A percentile compares a stretch with the other conserved stretches of the same genome.
These are phyloP conservation scores for Knufia petricola DNA, from an alignment of 2,329 filamentous ascomycete genomes.

Conservation along the genomic window DNA sequence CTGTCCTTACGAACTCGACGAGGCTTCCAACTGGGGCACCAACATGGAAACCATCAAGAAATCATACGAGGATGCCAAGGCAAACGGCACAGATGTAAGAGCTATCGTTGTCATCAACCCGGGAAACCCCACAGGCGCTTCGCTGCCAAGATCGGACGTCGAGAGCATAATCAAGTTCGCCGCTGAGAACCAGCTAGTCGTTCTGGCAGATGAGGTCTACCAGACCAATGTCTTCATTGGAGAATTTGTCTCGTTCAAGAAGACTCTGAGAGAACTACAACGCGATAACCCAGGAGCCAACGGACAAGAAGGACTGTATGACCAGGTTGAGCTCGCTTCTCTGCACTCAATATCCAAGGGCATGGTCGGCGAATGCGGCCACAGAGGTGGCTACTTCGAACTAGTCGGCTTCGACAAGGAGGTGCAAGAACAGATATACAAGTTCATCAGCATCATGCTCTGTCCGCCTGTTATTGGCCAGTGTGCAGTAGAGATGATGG, in stretches of 20 bases:
- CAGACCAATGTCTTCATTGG: constrained; percentile 95
- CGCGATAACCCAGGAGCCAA: constrained; percentile 56
- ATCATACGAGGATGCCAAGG: constrained; percentile 63
- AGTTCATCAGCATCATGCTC: constrained; percentile 94
- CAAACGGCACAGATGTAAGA: constrained; percentile 73
- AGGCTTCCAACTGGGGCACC: constrained; percentile 78
- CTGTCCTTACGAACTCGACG: constrained; percentile 91
- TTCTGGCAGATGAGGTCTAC: constrained; percentile 96
- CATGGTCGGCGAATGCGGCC: constrained; percentile 97
- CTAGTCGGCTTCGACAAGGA: constrained; percentile 76
- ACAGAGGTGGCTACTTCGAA: constrained; percentile 96
- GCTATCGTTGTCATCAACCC: constrained; percentile 97
- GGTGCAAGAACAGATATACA: constrained; percentile 92
- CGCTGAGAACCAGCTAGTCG: constrained; percentile 70
- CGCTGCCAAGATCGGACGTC: constrained; percentile 68
- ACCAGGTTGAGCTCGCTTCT: constrained; percentile 78
- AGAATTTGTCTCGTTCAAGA: constrained; percentile 93
- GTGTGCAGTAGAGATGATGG: constrained; percentile 95
- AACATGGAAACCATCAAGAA: constrained; percentile 67
- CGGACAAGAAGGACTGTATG: constrained; percentile 43
- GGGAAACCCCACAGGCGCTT: constrained; percentile 91
- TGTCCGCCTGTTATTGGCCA: constrained; percentile 93
- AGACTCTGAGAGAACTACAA: constrained; percentile 70
- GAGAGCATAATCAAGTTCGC: constrained; percentile 79
- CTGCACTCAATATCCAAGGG: constrained; percentile 94